Conservation (phyloP, 768 basidiomycete species). For the Sutorius australiensis region DNA sequence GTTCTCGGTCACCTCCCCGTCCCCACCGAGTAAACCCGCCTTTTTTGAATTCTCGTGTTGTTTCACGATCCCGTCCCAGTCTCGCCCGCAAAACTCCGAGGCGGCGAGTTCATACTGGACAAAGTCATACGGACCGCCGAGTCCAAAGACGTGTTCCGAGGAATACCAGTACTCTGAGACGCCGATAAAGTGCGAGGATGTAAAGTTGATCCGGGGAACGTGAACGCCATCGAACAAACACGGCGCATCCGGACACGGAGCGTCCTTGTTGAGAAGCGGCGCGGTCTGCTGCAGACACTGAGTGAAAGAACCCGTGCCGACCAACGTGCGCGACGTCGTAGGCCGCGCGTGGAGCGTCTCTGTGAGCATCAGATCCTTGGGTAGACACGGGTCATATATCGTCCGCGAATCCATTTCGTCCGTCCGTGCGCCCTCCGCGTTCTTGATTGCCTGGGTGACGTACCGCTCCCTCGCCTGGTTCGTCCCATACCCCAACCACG, state of each 20-base stretch:
- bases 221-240: slow-evolving; percentile 95
- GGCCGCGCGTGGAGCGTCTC: slow-evolving; percentile 54
- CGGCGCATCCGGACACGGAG: slow-evolving; percentile 76
- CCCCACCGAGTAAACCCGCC: slow-evolving; percentile 49
- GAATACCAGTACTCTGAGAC: slow-evolving; percentile 99
- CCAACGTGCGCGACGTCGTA: slow-evolving; percentile 54
- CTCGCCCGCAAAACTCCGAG: slow-evolving; percentile 71
- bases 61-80: slow-evolving; percentile 72
- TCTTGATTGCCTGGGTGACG: slow-evolving; percentile 60
- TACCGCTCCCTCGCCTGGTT: slow-evolving; percentile 96
- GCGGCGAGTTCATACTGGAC: slow-evolving; percentile 95
- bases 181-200: slow-evolving; percentile 90
- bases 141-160: slow-evolving; percentile 91
- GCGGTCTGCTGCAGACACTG: slow-evolving; percentile 70
- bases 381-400: slow-evolving; percentile 88
- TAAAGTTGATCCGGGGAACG: slow-evolving; percentile 92
- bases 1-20: slow-evolving; percentile 59
- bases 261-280: slow-evolving; percentile 78
- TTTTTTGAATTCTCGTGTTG: slow-evolving; percentile 57
- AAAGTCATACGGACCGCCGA: slow-evolving; percentile 94
- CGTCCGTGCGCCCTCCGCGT: slow-evolving; percentile 43
- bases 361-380: slow-evolving; percentile 60
- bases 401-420: slow-evolving; percentile 27
- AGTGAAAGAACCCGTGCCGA: slow-evolving; percentile 90
- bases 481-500: slow-evolving; percentile 98